Evolutionary conservation across 2,329 filamentous ascomycete species (phyloP).

Genomic region (Colletotrichum neosansevieriae): DNA sequence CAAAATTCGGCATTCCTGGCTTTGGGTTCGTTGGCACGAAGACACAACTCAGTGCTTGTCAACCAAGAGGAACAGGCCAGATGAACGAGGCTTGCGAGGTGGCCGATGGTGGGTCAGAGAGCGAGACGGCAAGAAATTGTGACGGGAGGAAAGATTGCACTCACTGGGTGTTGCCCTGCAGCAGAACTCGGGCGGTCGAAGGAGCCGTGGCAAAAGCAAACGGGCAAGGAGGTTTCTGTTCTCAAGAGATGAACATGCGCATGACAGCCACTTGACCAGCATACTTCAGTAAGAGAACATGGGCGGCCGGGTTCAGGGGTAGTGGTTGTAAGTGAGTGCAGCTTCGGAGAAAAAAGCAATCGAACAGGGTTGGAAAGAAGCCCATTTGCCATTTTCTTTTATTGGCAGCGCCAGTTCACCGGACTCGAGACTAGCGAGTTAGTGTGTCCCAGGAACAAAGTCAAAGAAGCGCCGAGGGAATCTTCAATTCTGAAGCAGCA

Average conservation of each 20-base stretch:
- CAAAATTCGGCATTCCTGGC: neutral
- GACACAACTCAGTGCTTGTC: neutral
- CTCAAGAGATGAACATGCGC: constrained; percentile 11
- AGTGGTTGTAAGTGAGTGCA: constrained; percentile 11
- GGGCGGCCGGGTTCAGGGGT: constrained; percentile 22
- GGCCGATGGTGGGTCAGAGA: neutral
- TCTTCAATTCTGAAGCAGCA: constrained; percentile 18
- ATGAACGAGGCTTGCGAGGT: neutral
- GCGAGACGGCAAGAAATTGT: too few species aligned
- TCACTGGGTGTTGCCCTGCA: neutral
- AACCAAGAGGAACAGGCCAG: too few species aligned
- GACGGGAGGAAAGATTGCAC: neutral
- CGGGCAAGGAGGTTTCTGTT: constrained; percentile 8
- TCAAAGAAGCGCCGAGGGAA: constrained; percentile 31
- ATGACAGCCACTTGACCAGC: constrained; percentile 15
- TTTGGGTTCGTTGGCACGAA: neutral
- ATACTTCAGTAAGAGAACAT: constrained; percentile 19
- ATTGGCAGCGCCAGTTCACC: constrained; percentile 33
- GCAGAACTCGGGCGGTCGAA: neutral
- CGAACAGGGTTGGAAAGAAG: constrained; percentile 32
- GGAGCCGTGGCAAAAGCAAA: constrained; percentile 18
- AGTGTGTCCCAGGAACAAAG: constrained; percentile 25
- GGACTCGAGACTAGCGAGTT: constrained; percentile 22
- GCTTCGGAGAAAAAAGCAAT: constrained; percentile 33
- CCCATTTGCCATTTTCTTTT: constrained; percentile 37